Conservation (phyloP, 1,139 yeast species). For the Sugiyamaella novakii region DNA sequence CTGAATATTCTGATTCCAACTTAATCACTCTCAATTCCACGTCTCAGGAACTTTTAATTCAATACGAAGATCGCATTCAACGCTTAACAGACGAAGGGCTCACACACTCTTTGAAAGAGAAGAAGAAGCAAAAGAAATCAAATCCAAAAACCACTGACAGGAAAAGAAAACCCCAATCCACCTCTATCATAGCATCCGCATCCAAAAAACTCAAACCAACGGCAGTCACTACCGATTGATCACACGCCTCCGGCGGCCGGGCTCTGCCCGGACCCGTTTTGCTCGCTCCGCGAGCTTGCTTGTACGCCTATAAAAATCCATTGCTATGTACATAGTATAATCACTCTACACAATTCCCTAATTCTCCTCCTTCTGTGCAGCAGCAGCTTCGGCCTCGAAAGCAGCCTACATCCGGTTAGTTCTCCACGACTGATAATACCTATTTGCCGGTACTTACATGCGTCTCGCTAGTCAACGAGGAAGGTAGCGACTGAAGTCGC, state of each 20-base stretch:
- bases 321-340: constrained; percentile 9
- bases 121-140: constrained; percentile 37
- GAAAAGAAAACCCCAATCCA: constrained; percentile 11
- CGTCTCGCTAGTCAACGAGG: constrained; percentile 20
- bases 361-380: constrained; percentile 17
- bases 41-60: constrained; percentile 33
- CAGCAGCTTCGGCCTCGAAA: constrained; percentile 18
- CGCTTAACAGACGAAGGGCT: constrained; percentile 43
- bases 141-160: constrained; percentile 7
- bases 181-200: neutral
- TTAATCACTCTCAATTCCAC: constrained; percentile 47
- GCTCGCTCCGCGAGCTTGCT: neutral
- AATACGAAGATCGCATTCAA: constrained; percentile 44
- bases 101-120: constrained; percentile 53
- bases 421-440: constrained; percentile 9
- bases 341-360: neutral
- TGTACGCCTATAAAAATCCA: neutral
- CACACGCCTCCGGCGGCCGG: neutral
- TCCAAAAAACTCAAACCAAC: constrained; percentile 12
- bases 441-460: constrained; percentile 20
- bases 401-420: constrained; percentile 23
- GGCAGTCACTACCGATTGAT: constrained; percentile 1
- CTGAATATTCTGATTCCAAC: constrained; percentile 38
- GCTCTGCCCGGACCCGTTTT: neutral
- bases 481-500: constrained; percentile 20